A percentile compares a stretch with the other conserved stretches of the same genome.
Conservation (phyloP, 257 asterid genomes). For the Lantana camara region DNA sequence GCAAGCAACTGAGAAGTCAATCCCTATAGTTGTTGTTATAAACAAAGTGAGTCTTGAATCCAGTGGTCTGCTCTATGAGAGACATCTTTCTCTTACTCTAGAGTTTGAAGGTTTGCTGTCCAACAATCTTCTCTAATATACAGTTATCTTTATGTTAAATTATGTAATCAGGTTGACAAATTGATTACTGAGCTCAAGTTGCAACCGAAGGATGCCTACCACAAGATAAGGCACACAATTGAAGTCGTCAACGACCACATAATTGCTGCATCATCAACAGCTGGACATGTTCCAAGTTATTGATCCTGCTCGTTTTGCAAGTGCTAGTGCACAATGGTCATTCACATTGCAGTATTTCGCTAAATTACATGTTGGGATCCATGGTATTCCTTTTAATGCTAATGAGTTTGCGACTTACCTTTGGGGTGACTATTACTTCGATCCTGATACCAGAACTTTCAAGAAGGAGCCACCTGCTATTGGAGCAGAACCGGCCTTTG, state of each 20-base stretch:
- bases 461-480: conserved; percentile 81
- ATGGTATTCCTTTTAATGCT: conserved; percentile 92
- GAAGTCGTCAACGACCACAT: conserved; percentile 85
- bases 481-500: conserved; percentile 91
- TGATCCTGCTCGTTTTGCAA: conserved; percentile 94
- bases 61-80: conserved; percentile 4
- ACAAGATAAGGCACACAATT: conserved; percentile 83
- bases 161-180: conserved; percentile 69
- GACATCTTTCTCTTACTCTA: not conserved
- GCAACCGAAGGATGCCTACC: conserved; percentile 98
- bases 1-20: conserved; percentile 84
- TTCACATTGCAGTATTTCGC: conserved; percentile 94
- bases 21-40: conserved; percentile 84
- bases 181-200: conserved; percentile 90
- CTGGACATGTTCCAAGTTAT: conserved; percentile 77
- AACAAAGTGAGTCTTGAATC: conserved; percentile 62
- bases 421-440: conserved; percentile 96
- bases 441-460: conserved; percentile 71
- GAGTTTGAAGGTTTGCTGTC: not conserved
- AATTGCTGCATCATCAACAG: conserved; percentile 84
- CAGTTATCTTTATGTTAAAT: conserved; percentile 21
- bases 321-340: conserved; percentile 99
- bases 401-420: conserved; percentile 85
- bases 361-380: conserved; percentile 87
- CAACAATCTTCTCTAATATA: not conserved